A percentile compares a stretch with the other conserved stretches of the same genome.
Conservation (phyloP, 805 yeast genomes). For the Peterozyma toletana region DNA sequence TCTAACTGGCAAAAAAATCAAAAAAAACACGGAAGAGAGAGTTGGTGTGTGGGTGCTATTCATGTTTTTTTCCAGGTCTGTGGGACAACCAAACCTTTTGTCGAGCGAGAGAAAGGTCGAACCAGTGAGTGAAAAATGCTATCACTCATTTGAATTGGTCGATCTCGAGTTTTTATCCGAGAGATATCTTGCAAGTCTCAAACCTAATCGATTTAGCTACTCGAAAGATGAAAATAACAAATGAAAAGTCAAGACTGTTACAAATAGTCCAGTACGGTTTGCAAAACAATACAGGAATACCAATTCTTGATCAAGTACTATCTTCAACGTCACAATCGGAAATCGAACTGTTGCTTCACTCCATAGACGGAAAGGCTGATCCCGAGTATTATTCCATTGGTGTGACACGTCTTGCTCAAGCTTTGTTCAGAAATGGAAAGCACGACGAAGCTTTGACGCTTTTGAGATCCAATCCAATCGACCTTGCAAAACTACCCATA, state of each 20-base stretch:
- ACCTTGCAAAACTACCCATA: neutral
- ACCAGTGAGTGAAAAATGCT: too few species aligned
- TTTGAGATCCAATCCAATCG: neutral
- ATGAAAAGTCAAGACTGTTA: neutral
- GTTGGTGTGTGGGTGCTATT: too few species aligned
- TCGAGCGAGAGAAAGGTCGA: too few species aligned
- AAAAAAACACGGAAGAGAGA: too few species aligned
- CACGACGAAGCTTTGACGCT: neutral
- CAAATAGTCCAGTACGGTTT: slow-evolving; percentile 1
- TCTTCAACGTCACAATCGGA: neutral
- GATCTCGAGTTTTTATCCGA: too few species aligned
- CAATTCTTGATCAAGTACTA: neutral
- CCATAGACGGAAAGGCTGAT: neutral
- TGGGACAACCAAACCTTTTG: too few species aligned
- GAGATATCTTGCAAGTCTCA: too few species aligned
- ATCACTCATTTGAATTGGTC: too few species aligned
- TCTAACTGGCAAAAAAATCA: too few species aligned
- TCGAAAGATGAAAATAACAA: neutral
- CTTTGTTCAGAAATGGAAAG: neutral
- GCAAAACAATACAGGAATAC: neutral
- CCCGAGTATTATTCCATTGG: neutral
- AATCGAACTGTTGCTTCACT: neutral
- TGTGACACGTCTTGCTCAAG: neutral
- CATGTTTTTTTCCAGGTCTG: too few species aligned
- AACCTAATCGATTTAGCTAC: too few species aligned